phyloP scores from a whole-genome alignment of 2,329 filamentous ascomycete species.

The Ophiosphaerella narmari region DNA sequence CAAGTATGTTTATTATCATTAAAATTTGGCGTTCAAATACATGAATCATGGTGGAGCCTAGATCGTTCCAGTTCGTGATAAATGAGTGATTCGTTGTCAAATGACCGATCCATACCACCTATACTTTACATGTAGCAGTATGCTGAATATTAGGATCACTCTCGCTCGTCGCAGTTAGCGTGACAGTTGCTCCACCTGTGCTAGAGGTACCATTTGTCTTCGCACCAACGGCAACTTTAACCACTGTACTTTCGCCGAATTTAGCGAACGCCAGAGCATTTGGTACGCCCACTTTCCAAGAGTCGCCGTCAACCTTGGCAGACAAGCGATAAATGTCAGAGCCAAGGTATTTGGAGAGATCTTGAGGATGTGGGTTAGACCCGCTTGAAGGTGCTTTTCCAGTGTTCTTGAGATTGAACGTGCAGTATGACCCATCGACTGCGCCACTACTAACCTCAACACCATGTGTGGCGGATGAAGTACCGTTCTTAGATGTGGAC shows the following conservation, averaged over 20 bases:
- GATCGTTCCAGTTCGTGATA: no score
- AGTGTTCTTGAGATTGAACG: slow-evolving; percentile 55
- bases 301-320: slow-evolving; percentile 50
- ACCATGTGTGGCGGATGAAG: slow-evolving; percentile 39
- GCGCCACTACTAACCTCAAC: slow-evolving; percentile 47
- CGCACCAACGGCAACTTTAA: slow-evolving; percentile 50
- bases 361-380: slow-evolving; percentile 33
- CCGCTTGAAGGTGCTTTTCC: slow-evolving; percentile 36
- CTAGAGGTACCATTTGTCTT: slow-evolving; percentile 28
- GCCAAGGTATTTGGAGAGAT: slow-evolving; percentile 48
- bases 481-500: slow-evolving; percentile 46
- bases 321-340: slow-evolving; percentile 57
- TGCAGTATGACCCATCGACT: slow-evolving; percentile 50
- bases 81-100: no score
- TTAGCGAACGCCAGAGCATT: slow-evolving; percentile 48
- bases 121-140: slow-evolving; percentile 10
- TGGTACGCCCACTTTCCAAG: slow-evolving; percentile 53
- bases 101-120: background rate
- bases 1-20: no score
- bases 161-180: slow-evolving; percentile 15
- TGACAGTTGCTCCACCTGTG: slow-evolving; percentile 15
- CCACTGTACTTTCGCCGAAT: slow-evolving; percentile 48
- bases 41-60: no score
- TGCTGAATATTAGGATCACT: slow-evolving; percentile 6
- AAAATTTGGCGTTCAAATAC: no score